Evolutionary conservation across 257 asterid genomes (phyloP).

Genomic region (Lantana camara): DNA sequence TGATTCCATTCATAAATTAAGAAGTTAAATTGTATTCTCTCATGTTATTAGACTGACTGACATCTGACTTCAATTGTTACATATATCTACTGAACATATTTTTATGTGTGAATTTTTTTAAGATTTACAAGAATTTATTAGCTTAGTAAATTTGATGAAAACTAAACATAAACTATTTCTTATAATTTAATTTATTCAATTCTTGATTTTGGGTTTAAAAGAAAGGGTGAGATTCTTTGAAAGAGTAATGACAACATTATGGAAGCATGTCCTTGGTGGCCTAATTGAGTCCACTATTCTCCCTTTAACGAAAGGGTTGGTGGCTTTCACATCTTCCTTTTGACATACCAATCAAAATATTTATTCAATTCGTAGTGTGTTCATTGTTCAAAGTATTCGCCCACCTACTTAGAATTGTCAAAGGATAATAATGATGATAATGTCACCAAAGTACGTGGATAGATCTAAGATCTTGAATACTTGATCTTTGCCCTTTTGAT

Average conservation of each 20-base stretch:
- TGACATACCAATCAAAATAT: neutral
- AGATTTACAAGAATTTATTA: no score
- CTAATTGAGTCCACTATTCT: conserved; percentile 23
- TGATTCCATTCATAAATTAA: no score
- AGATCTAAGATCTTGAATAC: no score
- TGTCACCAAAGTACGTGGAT: no score
- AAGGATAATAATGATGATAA: neutral
- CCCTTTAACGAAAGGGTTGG: conserved; percentile 13
- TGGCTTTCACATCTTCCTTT: conserved; percentile 28
- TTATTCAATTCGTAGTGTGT: neutral
- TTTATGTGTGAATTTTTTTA: no score
- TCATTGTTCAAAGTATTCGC: neutral
- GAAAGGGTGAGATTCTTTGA: neutral
- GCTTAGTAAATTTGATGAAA: no score
- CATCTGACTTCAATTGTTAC: no score
- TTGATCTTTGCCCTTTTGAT: no score
- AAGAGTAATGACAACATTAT: neutral
- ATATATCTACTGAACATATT: no score
- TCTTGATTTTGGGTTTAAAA: neutral
- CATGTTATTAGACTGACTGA: no score
- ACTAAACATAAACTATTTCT: neutral
- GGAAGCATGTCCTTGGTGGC: conserved; percentile 19
- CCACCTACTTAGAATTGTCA: conserved; percentile 5
- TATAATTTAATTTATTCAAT: neutral
- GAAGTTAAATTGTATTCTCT: no score